Conservation (phyloP, 345 rosid species). For the Lepidium sativum region DNA sequence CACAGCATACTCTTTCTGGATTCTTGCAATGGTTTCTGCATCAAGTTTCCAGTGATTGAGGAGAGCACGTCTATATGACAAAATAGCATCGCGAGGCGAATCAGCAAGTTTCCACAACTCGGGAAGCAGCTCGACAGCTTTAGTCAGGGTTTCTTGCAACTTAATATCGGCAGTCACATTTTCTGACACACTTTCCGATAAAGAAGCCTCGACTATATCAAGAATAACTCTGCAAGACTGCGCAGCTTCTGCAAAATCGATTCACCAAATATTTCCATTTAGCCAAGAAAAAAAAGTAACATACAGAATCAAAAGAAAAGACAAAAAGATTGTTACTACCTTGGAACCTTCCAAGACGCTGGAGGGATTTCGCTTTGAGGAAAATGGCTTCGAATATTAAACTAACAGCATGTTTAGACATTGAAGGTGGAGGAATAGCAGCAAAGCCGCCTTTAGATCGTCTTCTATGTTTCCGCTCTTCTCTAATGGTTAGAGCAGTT, state of each 20-base stretch:
- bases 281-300: not conserved
- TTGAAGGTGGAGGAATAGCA: constrained; percentile 33
- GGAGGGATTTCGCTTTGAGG: constrained; percentile 74
- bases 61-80: constrained; percentile 68
- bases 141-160: constrained; percentile 65
- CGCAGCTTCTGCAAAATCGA: constrained; percentile 72
- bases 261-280: not conserved
- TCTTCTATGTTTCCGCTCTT: constrained; percentile 42
- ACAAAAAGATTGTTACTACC: constrained; percentile 36
- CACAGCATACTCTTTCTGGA: constrained; percentile 65
- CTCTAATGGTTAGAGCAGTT: constrained; percentile 38
- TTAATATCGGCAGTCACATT: constrained; percentile 60
- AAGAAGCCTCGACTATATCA: constrained; percentile 74
- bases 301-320: not conserved
- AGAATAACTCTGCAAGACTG: constrained; percentile 69
- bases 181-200: constrained; percentile 63
- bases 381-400: constrained; percentile 72
- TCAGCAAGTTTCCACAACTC: constrained; percentile 72
- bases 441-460: constrained; percentile 31
- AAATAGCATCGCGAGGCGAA: constrained; percentile 46
- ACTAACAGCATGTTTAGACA: constrained; percentile 71
- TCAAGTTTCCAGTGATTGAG: constrained; percentile 70
- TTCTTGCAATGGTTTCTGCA: constrained; percentile 47
- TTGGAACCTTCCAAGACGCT: constrained; percentile 54
- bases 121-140: constrained; percentile 84